Evolutionary conservation across 768 basidiomycete species (phyloP), one percentile per base, ranked within the genome.

Genomic region (Calocybe gangraenosa): DNA sequence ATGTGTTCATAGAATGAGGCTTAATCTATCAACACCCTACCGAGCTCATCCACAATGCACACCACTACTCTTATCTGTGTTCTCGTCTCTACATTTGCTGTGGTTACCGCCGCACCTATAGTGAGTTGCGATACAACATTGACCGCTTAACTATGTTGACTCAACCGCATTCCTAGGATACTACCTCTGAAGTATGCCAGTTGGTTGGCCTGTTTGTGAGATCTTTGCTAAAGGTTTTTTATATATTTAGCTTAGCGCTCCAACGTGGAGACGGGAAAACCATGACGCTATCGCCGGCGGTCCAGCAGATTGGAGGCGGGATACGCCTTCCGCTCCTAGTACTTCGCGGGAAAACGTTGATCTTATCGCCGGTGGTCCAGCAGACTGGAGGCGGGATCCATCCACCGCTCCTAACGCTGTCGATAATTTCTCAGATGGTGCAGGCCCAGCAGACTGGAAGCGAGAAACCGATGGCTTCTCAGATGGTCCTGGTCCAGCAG

Each of bases 91-190:
- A 18, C 42, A 21, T 18, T 50, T 5, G 37, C 47, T 38, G 42
- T 49, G n/a, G 47, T 45, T 34, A 21, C n/a, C 40, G 53, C 53
- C 21, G 50, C 36, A 37, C 53, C 53, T 21, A 10, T 49, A 9
- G 53, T 55, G 20, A 55, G 53, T 43, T 35, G 21, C 15, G 34
- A 13, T n/a, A 8, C 32, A 13, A 28, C 11, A 28, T 11, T 28
- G 25, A 28, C 25, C 5, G 11, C 6, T 11, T 6, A 5, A 28
- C 6, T 28, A 28, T 28, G 5, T 28, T 6, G 25, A 11, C 5
- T 22, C 44, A 21, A 42, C 23, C 10, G 22, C 13, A 15, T 34
- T 25, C 7, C 10, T 23, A 54, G 53, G 25, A 44, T 19, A 30
- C 48, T 11, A 19, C 42, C 20, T 34, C 40, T 19, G 28, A 44